A percentile compares a stretch with the other conserved stretches of the same genome.
These are phyloP conservation scores for Herpetomonas samuelpessoai DNA, from an alignment of 208 protist genomes.

Conservation along the genomic window DNA sequence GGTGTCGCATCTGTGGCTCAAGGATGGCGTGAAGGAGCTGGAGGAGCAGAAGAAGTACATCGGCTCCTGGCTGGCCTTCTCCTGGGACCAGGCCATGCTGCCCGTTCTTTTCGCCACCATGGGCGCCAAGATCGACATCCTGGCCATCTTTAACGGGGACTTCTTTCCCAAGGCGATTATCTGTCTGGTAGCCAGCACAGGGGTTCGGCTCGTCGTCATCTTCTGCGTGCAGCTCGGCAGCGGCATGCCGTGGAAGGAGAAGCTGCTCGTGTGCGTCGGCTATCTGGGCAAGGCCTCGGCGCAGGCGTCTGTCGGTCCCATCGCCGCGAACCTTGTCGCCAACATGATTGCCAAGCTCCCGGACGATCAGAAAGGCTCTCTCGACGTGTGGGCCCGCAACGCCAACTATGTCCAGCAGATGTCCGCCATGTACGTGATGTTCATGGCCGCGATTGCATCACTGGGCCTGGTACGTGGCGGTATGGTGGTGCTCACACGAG, in stretches of 20 bases:
- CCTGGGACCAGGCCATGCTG: constrained; percentile 80
- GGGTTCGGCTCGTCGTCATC: constrained; percentile 43
- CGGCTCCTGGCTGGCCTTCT: constrained; percentile 51
- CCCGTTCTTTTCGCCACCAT: constrained; percentile 68
- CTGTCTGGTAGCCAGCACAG: constrained; percentile 55
- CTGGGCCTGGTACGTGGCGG: constrained; percentile 58
- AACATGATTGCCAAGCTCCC: constrained; percentile 34
- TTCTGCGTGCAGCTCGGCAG: constrained; percentile 53
- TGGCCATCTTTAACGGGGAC: constrained; percentile 50
- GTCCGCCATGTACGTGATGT: constrained; percentile 77
- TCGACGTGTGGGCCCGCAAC: constrained; percentile 31
- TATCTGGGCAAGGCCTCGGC: constrained; percentile 74
- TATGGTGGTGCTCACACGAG: constrained; percentile 33
- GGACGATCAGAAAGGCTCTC: constrained; percentile 9
- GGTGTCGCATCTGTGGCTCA: constrained; percentile 67
- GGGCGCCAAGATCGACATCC: constrained; percentile 64
- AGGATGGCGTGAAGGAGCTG: constrained; percentile 36
- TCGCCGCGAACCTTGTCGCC: constrained; percentile 55
- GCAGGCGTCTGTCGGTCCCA: constrained; percentile 69
- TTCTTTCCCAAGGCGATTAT: constrained; percentile 75
- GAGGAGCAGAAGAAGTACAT: constrained; percentile 70
- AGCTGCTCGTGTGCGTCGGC: constrained; percentile 64
- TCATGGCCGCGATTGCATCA: constrained; percentile 67
- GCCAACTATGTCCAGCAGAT: constrained; percentile 74
- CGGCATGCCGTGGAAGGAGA: constrained; percentile 45